Conservation (phyloP, 306 rosid genomes). For the Delonix regia region DNA sequence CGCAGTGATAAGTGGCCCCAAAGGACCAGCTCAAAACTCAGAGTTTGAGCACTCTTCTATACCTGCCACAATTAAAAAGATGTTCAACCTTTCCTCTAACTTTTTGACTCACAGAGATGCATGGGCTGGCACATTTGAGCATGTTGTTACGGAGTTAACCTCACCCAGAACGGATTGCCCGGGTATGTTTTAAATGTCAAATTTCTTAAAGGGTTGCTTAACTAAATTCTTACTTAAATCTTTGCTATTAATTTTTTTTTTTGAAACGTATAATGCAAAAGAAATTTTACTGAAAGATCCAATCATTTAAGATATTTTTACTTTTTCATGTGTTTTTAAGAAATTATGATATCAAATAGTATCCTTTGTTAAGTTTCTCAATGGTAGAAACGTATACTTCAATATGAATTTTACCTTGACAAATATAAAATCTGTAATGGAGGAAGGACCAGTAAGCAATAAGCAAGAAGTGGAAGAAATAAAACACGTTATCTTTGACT, state of each 20-base stretch:
- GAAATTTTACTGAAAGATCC: no score
- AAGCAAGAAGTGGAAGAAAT: neutral
- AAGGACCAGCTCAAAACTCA: slow-evolving; percentile 82
- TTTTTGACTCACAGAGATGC: slow-evolving; percentile 96
- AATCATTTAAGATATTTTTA: neutral
- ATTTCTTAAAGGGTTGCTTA: neutral
- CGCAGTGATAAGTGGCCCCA: slow-evolving; percentile 71
- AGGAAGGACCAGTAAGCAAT: neutral
- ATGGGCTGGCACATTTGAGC: slow-evolving; percentile 97
- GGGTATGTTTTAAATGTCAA: slow-evolving; percentile 45
- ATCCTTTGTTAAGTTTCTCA: slow-evolving; percentile 7
- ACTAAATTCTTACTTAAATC: no score
- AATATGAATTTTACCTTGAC: neutral
- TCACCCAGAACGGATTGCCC: slow-evolving; percentile 96
- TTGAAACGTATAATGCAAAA: no score
- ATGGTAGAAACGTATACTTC: neutral
- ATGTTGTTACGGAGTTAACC: slow-evolving; percentile 64
- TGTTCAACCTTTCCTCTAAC: slow-evolving; percentile 85
- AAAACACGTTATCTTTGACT: neutral
- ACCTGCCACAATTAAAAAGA: slow-evolving; percentile 96
- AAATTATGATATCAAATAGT: neutral
- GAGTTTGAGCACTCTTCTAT: slow-evolving; percentile 97
- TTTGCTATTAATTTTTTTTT: no score
- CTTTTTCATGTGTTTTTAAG: neutral
- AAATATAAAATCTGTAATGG: neutral